Base-by-base conservation (phyloP, 2,329 filamentous ascomycete species). In the Xylariales sp. region DNA sequence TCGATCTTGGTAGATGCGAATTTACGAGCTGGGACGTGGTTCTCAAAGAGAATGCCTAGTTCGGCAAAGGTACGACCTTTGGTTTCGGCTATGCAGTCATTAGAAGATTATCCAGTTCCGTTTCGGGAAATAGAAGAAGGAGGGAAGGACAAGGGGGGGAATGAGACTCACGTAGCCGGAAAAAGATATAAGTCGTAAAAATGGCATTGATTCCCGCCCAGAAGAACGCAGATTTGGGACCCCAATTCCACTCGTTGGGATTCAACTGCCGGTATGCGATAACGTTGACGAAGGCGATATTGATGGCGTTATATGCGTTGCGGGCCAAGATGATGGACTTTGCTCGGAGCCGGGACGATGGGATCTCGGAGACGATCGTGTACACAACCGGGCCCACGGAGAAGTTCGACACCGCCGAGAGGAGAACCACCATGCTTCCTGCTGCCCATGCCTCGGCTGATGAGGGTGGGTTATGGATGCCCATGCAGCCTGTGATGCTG, bases 11-110 rank as follows among this genome's bases (percentile, higher is more conserved):
- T 57, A 7, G 51, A 50, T 12, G 54, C 56, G 32, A 60, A 66
- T 20, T 63, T 61, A 21, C 62, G 57, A n/a, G 63, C 60, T 5
- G 59, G 51, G 4, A 62, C 52, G 29, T 52, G 57, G 24, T 58
- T 57, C 38, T 68, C 61, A 50, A 74, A 74, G 44, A 75, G 50
- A 7, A 65, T 58, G 41, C 73, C 70, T n/a, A 74, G 63, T 56
- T 74, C 70, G 32, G 68, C 68, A 37, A 70, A 64, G 0, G 66
- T 68, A 34, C 67, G 62, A 2, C 66, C 67, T 16, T 65, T 65
- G 0, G 55, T 59, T 42, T 59, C 56, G 6, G 55, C 55, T 58
- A 19, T 15, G 20, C 16, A 16, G 1, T 14, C 25, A n/a, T 25
- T 14, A 27, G n/a, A 5, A 5, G n/a, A 18, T 18, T 10, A 16